These are phyloP conservation scores for Coelastrella sp. DNA, from an alignment of 139 green algal species.

Conservation along the genomic window DNA sequence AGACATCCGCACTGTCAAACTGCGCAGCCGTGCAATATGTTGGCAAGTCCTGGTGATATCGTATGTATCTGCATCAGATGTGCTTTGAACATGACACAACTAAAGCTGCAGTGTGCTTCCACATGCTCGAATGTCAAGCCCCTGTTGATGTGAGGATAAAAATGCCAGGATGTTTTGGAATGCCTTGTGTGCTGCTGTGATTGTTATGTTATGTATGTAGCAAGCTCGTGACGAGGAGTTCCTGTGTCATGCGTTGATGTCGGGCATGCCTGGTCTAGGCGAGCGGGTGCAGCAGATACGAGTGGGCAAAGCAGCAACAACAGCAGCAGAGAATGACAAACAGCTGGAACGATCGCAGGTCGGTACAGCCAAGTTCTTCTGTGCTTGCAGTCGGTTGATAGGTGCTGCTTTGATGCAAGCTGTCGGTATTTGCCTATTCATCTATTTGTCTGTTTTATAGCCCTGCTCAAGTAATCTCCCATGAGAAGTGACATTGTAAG, in stretches of 20 bases:
- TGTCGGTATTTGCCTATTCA: too few relatives aligned
- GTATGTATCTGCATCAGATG: too few relatives aligned
- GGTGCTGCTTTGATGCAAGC: too few relatives aligned
- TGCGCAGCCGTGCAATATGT: too few relatives aligned
- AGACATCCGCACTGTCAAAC: too few relatives aligned
- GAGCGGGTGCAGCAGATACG: constrained; percentile 90
- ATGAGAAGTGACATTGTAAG: not conserved
- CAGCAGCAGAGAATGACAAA: constrained; percentile 63
- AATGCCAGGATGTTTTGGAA: too few relatives aligned
- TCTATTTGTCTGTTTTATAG: not conserved
- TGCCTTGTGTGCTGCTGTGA: not conserved
- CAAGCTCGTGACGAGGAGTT: constrained; percentile 82
- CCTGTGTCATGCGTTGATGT: constrained; percentile 87
- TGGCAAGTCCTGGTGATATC: too few relatives aligned
- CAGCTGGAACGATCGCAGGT: constrained; percentile 73
- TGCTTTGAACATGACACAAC: too few relatives aligned
- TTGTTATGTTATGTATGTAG: constrained; percentile 52
- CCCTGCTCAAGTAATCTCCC: not conserved
- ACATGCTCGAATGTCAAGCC: too few relatives aligned
- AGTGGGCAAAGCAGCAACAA: constrained; percentile 67
- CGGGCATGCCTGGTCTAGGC: constrained; percentile 82
- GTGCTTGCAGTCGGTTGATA: too few relatives aligned
- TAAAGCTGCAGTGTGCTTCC: too few relatives aligned
- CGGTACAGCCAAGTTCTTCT: not conserved
- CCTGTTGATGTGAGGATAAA: not conserved